Evolutionary conservation across 2,329 filamentous ascomycete species (phyloP), one percentile per base, ranked within the genome.

Genomic region (Colletotrichum sp.): DNA sequence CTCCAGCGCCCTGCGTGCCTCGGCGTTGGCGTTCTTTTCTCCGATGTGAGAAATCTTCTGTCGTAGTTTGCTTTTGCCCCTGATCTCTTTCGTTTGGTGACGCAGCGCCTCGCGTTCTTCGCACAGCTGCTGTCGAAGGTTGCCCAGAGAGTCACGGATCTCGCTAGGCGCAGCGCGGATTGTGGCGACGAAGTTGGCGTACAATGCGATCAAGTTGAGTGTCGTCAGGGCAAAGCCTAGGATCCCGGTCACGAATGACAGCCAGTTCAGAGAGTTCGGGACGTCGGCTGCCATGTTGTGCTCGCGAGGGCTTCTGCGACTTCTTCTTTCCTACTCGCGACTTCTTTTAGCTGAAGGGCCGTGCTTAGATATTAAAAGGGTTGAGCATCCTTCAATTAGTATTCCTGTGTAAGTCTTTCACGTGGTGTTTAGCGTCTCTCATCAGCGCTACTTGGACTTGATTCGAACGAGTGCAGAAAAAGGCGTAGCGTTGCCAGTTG

Each of bases 211-310:
- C 43, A 75, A 59, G 64, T 75, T 75, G 48, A 75, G 73, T 5
- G 52, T 59, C 13, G 73, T 75, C 34, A 75, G 64, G 28, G 32
- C 73, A 30, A 75, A 75, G 21, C 69, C 38, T 21, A 75, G 69
- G 58, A 75, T 75, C 63, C 73, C 73, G 2, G 73, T 75, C 9
- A 75, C 58, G 34, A 75, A 75, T 10, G 73, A 75, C 21, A 75
- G 55, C 73, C 73, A 75, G 28, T 75, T 75, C 12, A 75, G 64
- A 1, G 73, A 75, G 58, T 73, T 73, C 5, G 73, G 73, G 12
- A 75, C 73, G 16, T 75, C 73, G 10, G 21, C 48, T 7, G 73
- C 28, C 73, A 75, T 75, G 6, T 52, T 43, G 4, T 16, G 38
- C 26, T 48, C 18, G 16, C 36, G 26, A 48, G n/a, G 28, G 18